Evolutionary conservation across 2,329 filamentous ascomycete genomes (phyloP).

Genomic region (Beauveria medogensis): DNA sequence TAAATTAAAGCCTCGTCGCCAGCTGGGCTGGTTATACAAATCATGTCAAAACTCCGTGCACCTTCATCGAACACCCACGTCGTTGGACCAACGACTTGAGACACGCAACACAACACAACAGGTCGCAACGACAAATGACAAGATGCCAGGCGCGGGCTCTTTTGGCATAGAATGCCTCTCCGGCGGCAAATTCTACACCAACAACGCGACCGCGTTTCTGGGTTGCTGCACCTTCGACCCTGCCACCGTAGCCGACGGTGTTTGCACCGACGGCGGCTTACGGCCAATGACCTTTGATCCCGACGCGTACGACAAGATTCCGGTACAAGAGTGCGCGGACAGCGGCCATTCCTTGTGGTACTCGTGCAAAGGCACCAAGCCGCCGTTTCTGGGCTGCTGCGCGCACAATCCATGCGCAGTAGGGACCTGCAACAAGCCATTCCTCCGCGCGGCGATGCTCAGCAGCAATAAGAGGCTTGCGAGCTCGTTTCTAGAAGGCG

Average conservation of each 20-base stretch:
- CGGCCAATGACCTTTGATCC: constrained; percentile 21
- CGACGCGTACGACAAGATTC: constrained; percentile 19
- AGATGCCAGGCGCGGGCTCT: neutral
- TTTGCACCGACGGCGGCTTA: constrained; percentile 25
- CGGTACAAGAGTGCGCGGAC: constrained; percentile 24
- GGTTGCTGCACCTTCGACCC: constrained; percentile 34
- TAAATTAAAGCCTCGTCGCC: too few species aligned
- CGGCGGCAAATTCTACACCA: constrained; percentile 30
- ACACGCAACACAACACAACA: neutral
- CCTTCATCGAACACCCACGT: too few species aligned
- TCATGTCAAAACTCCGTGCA: too few species aligned
- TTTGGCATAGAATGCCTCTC: constrained; percentile 25
- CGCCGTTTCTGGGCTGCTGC: constrained; percentile 34
- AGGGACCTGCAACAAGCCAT: constrained; percentile 4
- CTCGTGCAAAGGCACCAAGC: constrained; percentile 21
- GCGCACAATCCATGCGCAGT: constrained; percentile 18
- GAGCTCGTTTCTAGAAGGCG: neutral
- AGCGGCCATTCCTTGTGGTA: constrained; percentile 23
- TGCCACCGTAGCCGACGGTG: constrained; percentile 22
- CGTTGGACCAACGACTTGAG: neutral
- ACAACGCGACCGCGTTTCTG: constrained; percentile 25
- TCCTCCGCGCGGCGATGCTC: constrained; percentile 16
- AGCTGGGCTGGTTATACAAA: too few species aligned
- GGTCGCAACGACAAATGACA: neutral
- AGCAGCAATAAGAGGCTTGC: constrained; percentile 14